Evolutionary conservation across 495 filamentous ascomycete species (phyloP).

Genomic region (Penicillium waksmanii): DNA sequence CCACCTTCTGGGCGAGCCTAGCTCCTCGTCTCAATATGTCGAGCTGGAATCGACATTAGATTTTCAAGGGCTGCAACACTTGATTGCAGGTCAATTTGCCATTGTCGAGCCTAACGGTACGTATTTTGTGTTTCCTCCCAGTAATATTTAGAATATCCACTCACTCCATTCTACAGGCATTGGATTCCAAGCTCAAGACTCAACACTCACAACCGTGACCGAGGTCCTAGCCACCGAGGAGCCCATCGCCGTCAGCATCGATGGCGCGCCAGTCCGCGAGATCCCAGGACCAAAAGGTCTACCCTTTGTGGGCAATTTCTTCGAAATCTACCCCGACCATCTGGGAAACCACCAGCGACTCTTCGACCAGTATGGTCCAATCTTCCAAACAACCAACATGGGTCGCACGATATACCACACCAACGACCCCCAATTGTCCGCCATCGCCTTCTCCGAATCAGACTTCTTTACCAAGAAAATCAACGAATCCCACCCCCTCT

Average conservation of each 20-base stretch:
- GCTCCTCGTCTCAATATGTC: constrained; percentile 40
- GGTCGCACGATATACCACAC: constrained; percentile 53
- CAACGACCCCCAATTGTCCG: constrained; percentile 48
- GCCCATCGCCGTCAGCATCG: constrained; percentile 37
- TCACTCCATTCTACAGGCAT: constrained; percentile 30
- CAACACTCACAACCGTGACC: constrained; percentile 23
- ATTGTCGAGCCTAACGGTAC: constrained; percentile 40
- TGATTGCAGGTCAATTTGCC: constrained; percentile 47
- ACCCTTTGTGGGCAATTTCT: constrained; percentile 54
- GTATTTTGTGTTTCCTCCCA: background rate
- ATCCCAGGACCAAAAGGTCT: constrained; percentile 50
- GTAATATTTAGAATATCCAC: background rate
- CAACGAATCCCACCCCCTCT: constrained; percentile 52
- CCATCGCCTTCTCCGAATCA: constrained; percentile 45
- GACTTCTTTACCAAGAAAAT: constrained; percentile 58
- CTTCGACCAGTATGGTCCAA: constrained; percentile 53
- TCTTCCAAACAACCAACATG: constrained; percentile 59
- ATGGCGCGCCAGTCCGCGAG: constrained; percentile 45
- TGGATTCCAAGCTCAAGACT: constrained; percentile 37
- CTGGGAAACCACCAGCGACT: constrained; percentile 60
- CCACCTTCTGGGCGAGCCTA: constrained; percentile 47
- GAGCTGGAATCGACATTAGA: constrained; percentile 38
- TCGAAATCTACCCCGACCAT: constrained; percentile 60
- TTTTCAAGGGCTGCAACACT: constrained; percentile 38
- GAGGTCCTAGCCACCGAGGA: constrained; percentile 32